Evolutionary conservation across 306 rosid species (phyloP), one percentile per base, ranked within the genome.

Genomic region (Medicago arabica): DNA sequence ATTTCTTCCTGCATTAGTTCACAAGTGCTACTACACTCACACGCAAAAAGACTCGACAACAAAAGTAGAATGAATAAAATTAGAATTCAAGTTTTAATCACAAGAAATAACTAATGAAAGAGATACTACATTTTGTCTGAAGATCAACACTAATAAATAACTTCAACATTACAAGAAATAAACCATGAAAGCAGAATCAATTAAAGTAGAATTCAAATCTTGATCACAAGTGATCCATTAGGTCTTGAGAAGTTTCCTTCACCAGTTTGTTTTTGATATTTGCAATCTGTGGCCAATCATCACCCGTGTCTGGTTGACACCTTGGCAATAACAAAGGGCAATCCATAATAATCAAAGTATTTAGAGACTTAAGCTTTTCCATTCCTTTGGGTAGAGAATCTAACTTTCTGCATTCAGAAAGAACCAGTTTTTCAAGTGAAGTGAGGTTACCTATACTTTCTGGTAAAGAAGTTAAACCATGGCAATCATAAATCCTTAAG

Each of bases 281-380:
- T 1, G 28, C 28, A 66, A 80, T 74, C 5, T 74, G 54, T 19
- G 75, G 71, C 83, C 79, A 80, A 38, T 80, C 83, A 15, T 80
- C 75, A 3, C 83, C 79, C 2, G 79, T 80, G 1, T 74, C 25
- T 0, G 25, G 63, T 25, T 66, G 83, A 58, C 75, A 74, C 46
- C 79, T 74, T 13, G 72, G 84, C 43, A 28, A 14, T 40, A 75
- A 59, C 51, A 23, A 11, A 17, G 78, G 44, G 1, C 81, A 75
- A 4, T 69, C 77, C 15, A 0, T 6, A 43, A 81, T 69, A 2
- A 15, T 11, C 74, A 81, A 7, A 0, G 34, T 41, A 16, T 15
- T 0, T 3, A 81, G 34, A 0, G n/a, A 28, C 3, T 1, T 0
- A 15, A 75, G 5, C 0, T 9, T 0, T 16, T 9, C 1, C 59